Evolutionary conservation across 805 yeast genomes (phyloP).

Genomic region (Cyberlindnera xishuangbannaensis): DNA sequence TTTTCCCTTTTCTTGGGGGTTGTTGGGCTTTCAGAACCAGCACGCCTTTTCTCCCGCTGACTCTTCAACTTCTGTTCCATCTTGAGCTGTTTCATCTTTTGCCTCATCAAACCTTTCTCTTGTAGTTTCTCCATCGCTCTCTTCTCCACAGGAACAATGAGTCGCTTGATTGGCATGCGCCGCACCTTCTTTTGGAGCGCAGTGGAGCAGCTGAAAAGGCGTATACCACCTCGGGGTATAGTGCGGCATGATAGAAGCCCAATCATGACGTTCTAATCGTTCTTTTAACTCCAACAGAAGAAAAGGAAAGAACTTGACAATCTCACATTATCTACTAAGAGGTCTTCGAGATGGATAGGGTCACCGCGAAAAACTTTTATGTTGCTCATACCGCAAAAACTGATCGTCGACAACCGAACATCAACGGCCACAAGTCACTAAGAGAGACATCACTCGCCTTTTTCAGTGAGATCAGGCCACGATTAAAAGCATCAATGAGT

Average conservation of each 20-base stretch:
- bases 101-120: slow-evolving; percentile 7
- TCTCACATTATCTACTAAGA: neutral
- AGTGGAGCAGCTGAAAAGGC: slow-evolving; percentile 1
- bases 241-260: no score
- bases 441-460: no score
- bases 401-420: neutral
- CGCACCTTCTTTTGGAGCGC: slow-evolving; percentile 6
- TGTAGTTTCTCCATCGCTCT: slow-evolving; percentile 7
- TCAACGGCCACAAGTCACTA: neutral
- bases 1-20: neutral
- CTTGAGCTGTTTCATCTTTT: neutral
- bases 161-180: slow-evolving; percentile 15
- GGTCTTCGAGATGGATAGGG: neutral
- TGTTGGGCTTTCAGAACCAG: no score
- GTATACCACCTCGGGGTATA: no score
- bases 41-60: slow-evolving; percentile 1
- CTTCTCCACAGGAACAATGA: slow-evolving; percentile 12
- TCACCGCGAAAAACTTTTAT: slow-evolving; percentile 3
- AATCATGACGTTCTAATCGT: no score
- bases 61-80: neutral
- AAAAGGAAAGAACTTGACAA: neutral
- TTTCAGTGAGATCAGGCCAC: no score
- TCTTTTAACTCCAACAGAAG: neutral
- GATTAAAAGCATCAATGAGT: slow-evolving; percentile 12
- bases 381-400: slow-evolving; percentile 6